Conservation (phyloP, 768 basidiomycete species). For the Russula dissimulans region DNA sequence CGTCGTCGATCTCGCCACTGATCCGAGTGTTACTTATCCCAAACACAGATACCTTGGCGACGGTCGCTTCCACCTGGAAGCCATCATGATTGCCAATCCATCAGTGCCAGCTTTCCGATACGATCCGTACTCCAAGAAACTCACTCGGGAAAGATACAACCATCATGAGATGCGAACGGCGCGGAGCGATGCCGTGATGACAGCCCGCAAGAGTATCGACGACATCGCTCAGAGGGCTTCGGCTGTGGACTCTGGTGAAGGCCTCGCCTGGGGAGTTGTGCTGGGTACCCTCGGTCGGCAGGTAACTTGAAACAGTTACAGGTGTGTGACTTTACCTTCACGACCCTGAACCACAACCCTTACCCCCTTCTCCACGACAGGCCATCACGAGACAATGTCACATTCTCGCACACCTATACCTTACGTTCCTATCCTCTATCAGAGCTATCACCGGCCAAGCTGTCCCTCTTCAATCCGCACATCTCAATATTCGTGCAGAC, state of each 20-base stretch:
- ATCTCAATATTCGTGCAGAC: conserved; percentile 92
- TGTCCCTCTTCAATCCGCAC: conserved; percentile 71
- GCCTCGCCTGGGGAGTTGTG: conserved; percentile 75
- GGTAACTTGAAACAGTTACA: conserved; percentile 81
- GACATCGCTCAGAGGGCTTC: conserved; percentile 13
- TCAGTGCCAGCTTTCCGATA: conserved; percentile 91
- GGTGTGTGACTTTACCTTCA: conserved; percentile 29
- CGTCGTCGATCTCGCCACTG: not conserved
- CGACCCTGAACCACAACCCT: not conserved
- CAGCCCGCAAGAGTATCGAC: conserved; percentile 58
- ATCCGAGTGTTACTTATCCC: not conserved
- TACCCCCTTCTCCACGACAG: conserved; percentile 26
- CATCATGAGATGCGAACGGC: conserved; percentile 77
- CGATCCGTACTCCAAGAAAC: conserved; percentile 96
- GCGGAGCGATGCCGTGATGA: conserved; percentile 65
- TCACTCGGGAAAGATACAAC: conserved; percentile 87
- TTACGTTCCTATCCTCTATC: conserved; percentile 91
- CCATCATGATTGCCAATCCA: conserved; percentile 99
- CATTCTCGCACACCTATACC: conserved; percentile 48
- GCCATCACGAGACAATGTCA: conserved; percentile 68
- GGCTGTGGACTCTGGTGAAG: conserved; percentile 11
- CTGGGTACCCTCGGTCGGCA: conserved; percentile 93
- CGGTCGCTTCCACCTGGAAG: conserved; percentile 95
- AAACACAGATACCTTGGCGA: conserved; percentile 85
- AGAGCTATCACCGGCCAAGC: conserved; percentile 92